A percentile compares a stretch with the other conserved stretches of the same genome.
Evolutionary conservation across 2,329 filamentous ascomycete species (phyloP).

Genomic region (Emericellopsis cladophorae): DNA sequence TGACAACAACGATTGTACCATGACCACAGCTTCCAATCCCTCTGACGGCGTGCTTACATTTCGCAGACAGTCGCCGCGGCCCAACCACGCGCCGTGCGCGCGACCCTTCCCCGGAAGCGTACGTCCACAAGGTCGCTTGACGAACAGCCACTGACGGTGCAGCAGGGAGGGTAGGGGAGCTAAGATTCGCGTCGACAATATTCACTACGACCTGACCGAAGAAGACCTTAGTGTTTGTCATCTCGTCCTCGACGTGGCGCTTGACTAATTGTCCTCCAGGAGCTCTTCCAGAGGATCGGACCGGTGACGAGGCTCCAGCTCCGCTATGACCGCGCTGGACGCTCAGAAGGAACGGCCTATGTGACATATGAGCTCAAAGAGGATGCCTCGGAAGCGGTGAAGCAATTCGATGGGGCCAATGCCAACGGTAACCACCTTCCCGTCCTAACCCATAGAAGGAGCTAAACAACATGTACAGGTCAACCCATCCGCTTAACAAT

Average conservation of each 20-base stretch:
- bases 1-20: slow-evolving; percentile 42
- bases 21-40: neutral
- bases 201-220: slow-evolving; percentile 85
- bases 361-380: slow-evolving; percentile 63
- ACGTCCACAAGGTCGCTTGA: slow-evolving; percentile 4
- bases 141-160: slow-evolving; percentile 4
- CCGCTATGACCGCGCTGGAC: slow-evolving; percentile 76
- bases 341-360: slow-evolving; percentile 74
- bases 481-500: slow-evolving; percentile 70
- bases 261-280: slow-evolving; percentile 36
- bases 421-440: slow-evolving; percentile 51
- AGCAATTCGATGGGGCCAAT: slow-evolving; percentile 79
- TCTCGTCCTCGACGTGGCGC: neutral
- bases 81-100: slow-evolving; percentile 28
- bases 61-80: slow-evolving; percentile 23
- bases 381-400: slow-evolving; percentile 64
- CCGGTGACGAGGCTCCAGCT: slow-evolving; percentile 57
- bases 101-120: slow-evolving; percentile 26
- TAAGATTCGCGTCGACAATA: slow-evolving; percentile 74
- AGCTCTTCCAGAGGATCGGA: slow-evolving; percentile 69
- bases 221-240: slow-evolving; percentile 61
- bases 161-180: slow-evolving; percentile 42
- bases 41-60: slow-evolving; percentile 9
- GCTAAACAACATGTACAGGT: slow-evolving; percentile 25
- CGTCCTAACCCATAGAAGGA: neutral